A percentile compares a stretch with the other conserved stretches of the same genome.
phyloP scores from a whole-genome alignment of 352 stramenopile genomes.

The Phytophthora megakarya region DNA sequence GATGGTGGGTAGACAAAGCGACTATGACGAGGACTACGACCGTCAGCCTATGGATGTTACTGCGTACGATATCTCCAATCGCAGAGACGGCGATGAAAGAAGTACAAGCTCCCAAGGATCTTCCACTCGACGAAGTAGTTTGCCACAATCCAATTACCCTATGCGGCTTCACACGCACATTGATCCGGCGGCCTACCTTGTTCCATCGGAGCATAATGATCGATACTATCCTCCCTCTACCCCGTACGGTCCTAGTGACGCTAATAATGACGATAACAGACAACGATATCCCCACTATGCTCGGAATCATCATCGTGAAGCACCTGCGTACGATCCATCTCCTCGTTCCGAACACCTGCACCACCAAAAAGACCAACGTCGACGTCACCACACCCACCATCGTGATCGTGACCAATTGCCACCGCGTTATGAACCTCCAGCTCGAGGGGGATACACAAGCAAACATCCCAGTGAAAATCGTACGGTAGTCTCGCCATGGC shows the following conservation, averaged over 20 bases:
- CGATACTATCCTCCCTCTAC: conserved; percentile 17
- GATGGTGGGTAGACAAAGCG: conserved; percentile 48
- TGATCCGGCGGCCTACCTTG: conserved; percentile 33
- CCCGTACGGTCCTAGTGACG: neutral
- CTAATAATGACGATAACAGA: conserved; percentile 1
- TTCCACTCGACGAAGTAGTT: conserved; percentile 2
- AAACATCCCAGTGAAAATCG: conserved; percentile 12
- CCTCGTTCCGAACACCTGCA: conserved; percentile 20
- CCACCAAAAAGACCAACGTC: conserved; percentile 12
- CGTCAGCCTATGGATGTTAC: conserved; percentile 21
- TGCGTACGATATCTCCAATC: conserved; percentile 26
- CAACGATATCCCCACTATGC: conserved; percentile 23
- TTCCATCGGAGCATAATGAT: conserved; percentile 17
- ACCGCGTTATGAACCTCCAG: conserved; percentile 14
- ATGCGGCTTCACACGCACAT: conserved; percentile 38
- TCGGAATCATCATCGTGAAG: conserved; percentile 25
- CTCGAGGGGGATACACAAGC: conserved; percentile 11
- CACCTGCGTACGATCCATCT: conserved; percentile 13
- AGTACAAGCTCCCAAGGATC: conserved; percentile 7
- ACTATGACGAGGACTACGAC: conserved; percentile 30
- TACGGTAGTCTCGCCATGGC: conserved; percentile 16
- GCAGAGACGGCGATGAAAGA: conserved; percentile 1
- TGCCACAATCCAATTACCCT: conserved; percentile 15
- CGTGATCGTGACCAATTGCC: conserved; percentile 16
- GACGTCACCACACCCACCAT: conserved; percentile 24